Percentiles rank a stretch among this genome's conserved stretches.
Conservation (phyloP, 139 green algal genomes). For the Picochlorum sp. region DNA sequence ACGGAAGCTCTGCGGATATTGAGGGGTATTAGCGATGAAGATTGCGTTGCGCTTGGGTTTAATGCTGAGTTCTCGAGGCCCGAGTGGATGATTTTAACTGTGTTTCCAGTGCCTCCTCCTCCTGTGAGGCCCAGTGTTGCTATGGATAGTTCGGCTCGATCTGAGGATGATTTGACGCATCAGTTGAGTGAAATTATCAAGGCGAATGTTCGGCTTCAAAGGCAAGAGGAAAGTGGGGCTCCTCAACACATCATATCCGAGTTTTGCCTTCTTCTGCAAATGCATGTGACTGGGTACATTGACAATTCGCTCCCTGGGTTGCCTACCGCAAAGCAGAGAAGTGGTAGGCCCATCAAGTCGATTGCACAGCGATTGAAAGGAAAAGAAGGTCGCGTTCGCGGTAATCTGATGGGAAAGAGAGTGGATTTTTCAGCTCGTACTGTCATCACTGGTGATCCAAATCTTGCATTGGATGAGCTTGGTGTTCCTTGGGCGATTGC, state of each 20-base stretch:
- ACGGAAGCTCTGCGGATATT: constrained; percentile 81
- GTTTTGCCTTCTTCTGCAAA: constrained; percentile 72
- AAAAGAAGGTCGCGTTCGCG: constrained; percentile 88
- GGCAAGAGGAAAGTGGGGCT: constrained; percentile 77
- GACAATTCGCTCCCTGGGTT: constrained; percentile 91
- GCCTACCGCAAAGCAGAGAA: constrained; percentile 50
- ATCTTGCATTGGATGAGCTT: constrained; percentile 97
- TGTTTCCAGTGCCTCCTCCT: constrained; percentile 89
- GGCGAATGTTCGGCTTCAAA: constrained; percentile 77
- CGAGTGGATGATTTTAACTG: constrained; percentile 91
- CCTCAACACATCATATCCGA: constrained; percentile 85
- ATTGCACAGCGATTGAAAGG: constrained; percentile 88
- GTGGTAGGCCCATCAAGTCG: constrained; percentile 86
- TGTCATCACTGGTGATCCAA: constrained; percentile 93
- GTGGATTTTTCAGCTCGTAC: constrained; percentile 98
- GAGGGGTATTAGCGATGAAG: constrained; percentile 82
- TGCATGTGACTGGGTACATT: constrained; percentile 89
- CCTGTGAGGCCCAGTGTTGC: constrained; percentile 81
- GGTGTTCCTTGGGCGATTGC: constrained; percentile 96
- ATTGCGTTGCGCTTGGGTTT: constrained; percentile 83
- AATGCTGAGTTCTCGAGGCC: constrained; percentile 70
- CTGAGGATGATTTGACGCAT: constrained; percentile 97
- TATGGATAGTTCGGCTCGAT: constrained; percentile 79
- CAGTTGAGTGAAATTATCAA: constrained; percentile 95
- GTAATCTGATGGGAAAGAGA: constrained; percentile 99